Conservation (phyloP, 2,329 filamentous ascomycete genomes). For the Cladophialophora bantiana region DNA sequence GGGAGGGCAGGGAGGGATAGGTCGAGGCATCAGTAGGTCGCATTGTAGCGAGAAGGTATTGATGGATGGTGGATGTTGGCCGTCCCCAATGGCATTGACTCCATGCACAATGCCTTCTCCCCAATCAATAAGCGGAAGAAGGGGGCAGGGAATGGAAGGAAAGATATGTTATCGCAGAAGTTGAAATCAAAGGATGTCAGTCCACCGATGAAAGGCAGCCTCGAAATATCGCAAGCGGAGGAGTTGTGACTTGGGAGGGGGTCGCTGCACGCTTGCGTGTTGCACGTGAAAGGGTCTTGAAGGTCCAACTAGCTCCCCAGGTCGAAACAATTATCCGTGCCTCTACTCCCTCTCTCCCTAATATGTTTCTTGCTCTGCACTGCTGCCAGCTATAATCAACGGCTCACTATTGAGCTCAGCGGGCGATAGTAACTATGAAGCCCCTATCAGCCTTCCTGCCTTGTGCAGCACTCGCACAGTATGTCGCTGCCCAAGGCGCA, state of each 20-base stretch:
- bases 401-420: conserved; percentile 21
- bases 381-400: conserved; percentile 12
- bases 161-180: not conserved
- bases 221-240: not conserved
- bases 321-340: conserved; percentile 6
- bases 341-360: not conserved
- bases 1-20: conserved; percentile 23
- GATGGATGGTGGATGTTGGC: not conserved
- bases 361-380: not conserved
- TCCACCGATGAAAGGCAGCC: not conserved
- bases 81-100: not conserved
- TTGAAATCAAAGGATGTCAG: not conserved
- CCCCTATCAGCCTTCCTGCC: conserved; percentile 23
- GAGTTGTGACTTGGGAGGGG: not conserved
- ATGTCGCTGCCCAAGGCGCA: conserved; percentile 39
- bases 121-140: not conserved
- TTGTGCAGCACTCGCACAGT: conserved; percentile 27
- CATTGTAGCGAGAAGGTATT: conserved; percentile 28
- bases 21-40: conserved; percentile 17
- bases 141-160: not conserved
- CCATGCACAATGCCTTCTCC: not conserved
- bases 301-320: not conserved
- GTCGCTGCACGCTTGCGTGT: not conserved
- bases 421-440: conserved; percentile 33
- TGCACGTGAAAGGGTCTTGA: not conserved